phyloP scores from a whole-genome alignment of 176 grass and related monocot genomes.

The Raddia guianensis region DNA sequence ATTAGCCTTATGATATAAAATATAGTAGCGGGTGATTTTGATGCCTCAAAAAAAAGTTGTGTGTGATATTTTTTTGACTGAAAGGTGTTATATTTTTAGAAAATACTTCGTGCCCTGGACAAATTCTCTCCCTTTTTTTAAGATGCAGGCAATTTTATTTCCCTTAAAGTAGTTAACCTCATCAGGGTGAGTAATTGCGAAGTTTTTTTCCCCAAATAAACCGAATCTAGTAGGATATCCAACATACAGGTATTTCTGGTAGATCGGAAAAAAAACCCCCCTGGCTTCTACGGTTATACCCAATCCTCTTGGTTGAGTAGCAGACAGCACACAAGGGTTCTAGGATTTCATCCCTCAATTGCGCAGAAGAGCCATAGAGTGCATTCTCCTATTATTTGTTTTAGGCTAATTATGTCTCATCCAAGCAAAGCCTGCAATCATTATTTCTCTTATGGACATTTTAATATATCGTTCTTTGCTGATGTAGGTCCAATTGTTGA shows the following conservation, averaged over 20 bases:
- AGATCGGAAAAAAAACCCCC: neutral
- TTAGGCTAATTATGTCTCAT: neutral
- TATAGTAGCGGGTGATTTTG: neutral
- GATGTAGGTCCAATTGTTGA: slow-evolving; percentile 85
- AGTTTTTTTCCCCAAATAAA: neutral
- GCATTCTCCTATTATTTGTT: neutral
- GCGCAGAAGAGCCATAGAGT: neutral
- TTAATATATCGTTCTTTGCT: slow-evolving; percentile 21
- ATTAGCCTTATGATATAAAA: neutral
- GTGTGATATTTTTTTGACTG: too few species aligned
- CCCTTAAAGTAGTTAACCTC: neutral
- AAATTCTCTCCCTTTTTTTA: neutral
- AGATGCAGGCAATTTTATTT: neutral
- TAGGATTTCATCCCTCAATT: neutral
- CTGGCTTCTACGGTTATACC: neutral
- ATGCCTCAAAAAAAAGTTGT: too few species aligned
- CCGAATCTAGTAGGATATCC: neutral
- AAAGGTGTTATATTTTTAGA: neutral
- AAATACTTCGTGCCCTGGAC: neutral
- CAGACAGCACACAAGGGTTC: neutral
- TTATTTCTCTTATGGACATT: neutral
- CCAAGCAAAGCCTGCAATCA: neutral
- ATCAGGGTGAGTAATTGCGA: neutral
- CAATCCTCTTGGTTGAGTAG: neutral
- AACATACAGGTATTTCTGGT: neutral